Evolutionary conservation across 2,329 filamentous ascomycete genomes (phyloP).

Genomic region (Fusarium xyrophilum): DNA sequence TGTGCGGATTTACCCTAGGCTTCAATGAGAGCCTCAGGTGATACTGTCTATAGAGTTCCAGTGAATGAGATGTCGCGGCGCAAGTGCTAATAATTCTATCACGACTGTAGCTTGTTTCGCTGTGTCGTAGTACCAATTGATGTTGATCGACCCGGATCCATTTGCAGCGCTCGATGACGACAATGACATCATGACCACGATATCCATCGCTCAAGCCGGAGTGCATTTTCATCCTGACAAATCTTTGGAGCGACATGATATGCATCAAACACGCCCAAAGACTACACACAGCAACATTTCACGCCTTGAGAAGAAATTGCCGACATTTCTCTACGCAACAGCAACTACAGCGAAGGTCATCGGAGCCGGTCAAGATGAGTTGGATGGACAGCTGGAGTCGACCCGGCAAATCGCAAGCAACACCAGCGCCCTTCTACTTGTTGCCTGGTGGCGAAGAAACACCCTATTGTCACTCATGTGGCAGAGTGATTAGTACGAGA

Average conservation of each 20-base stretch:
- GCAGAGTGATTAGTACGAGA: conserved; percentile 58
- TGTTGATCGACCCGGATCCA: not conserved
- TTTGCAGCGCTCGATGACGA: conserved; percentile 19
- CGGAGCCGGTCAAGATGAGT: conserved; percentile 43
- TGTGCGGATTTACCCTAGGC: not conserved
- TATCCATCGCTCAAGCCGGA: not conserved
- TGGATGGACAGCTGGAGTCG: conserved; percentile 54
- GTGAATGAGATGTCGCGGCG: rapidly evolving
- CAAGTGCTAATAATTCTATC: not conserved
- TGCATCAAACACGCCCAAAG: rapidly evolving
- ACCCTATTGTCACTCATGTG: conserved; percentile 64
- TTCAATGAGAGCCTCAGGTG: rapidly evolving
- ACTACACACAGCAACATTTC: rapidly evolving
- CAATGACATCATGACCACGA: conserved; percentile 22
- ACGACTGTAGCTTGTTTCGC: no score
- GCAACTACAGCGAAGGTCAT: not conserved
- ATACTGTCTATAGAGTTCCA: rapidly evolving
- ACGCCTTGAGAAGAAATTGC: rapidly evolving
- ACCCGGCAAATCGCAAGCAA: conserved; percentile 49
- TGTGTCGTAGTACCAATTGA: no score
- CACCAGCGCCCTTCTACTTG: conserved; percentile 63
- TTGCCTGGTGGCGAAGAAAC: conserved; percentile 54
- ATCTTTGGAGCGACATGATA: not conserved
- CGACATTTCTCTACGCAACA: not conserved
- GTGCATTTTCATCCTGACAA: not conserved